phyloP scores from a whole-genome alignment of 768 basidiomycete genomes.

The Boletellus sp. region DNA sequence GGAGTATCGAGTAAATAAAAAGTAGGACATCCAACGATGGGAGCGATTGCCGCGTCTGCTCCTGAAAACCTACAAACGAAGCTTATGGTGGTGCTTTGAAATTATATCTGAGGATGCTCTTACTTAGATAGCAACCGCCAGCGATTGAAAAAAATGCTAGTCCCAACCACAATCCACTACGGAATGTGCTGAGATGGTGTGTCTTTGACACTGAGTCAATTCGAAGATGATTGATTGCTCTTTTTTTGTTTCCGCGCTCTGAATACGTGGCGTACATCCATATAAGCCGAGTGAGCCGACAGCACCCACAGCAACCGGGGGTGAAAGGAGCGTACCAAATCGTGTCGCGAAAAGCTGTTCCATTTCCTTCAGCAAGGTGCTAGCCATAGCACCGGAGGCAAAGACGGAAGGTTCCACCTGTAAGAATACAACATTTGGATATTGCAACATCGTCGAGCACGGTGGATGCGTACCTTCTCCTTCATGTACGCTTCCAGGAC shows the following conservation, averaged over 20 bases:
- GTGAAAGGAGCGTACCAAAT: slow-evolving; percentile 57
- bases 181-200: slow-evolving; percentile 69
- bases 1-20: slow-evolving; percentile 71
- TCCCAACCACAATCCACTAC: slow-evolving; percentile 71
- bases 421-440: not conserved
- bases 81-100: not conserved
- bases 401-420: slow-evolving; percentile 70
- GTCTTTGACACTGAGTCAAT: slow-evolving; percentile 46
- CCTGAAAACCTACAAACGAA: slow-evolving; percentile 47
- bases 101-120: not conserved
- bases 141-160: slow-evolving; percentile 65
- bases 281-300: no score
- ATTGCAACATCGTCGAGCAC: not conserved
- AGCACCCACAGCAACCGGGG: not conserved
- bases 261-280: not conserved
- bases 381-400: slow-evolving; percentile 56
- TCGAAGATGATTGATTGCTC: slow-evolving; percentile 65
- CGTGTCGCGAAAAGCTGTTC: slow-evolving; percentile 72
- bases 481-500: slow-evolving; percentile 75
- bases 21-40: slow-evolving; percentile 73
- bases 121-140: slow-evolving; percentile 61
- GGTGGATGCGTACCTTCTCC: slow-evolving; percentile 53
- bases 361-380: slow-evolving; percentile 66
- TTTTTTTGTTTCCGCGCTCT: slow-evolving; percentile 75
- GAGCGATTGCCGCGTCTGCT: slow-evolving; percentile 48